A percentile compares a stretch with the other conserved stretches of the same genome.
Evolutionary conservation across 345 rosid genomes (phyloP).

Genomic region (Schrenkiella parvula): DNA sequence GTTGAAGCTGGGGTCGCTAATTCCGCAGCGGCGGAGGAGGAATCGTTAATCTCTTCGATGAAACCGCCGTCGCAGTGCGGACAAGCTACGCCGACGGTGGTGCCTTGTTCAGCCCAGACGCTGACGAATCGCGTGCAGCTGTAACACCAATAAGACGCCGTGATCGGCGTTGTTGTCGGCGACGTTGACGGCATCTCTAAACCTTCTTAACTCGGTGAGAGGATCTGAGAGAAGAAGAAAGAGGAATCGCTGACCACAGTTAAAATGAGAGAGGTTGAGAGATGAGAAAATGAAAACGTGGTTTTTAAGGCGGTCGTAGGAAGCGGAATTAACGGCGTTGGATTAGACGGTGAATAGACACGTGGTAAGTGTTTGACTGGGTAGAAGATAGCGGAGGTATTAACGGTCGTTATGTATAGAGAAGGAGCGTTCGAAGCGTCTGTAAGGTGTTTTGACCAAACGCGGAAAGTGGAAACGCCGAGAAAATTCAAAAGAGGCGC

Average conservation of each 20-base stretch:
- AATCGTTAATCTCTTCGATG: constrained; percentile 42
- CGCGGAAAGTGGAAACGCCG: constrained; percentile 15
- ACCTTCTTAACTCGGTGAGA: neutral
- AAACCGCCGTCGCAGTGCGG: constrained; percentile 74
- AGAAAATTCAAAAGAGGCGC: constrained; percentile 33
- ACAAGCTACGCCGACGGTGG: constrained; percentile 42
- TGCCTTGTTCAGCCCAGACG: constrained; percentile 30
- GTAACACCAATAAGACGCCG: constrained; percentile 73
- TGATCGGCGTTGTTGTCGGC: neutral
- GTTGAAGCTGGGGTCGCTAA: constrained; percentile 5
- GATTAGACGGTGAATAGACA: constrained; percentile 18
- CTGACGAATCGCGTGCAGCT: constrained; percentile 61
- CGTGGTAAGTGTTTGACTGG: constrained; percentile 29
- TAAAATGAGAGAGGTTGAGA: neutral
- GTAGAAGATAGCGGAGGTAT: constrained; percentile 7
- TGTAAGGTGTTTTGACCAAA: constrained; percentile 6
- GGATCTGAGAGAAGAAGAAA: constrained; percentile 3
- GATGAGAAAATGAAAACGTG: constrained; percentile 21
- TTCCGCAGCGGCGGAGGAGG: constrained; percentile 8
- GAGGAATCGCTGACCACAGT: constrained; percentile 15
- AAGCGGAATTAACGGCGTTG: constrained; percentile 25
- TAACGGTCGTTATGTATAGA: constrained; percentile 19
- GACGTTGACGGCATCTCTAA: constrained; percentile 19
- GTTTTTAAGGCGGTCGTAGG: constrained; percentile 13
- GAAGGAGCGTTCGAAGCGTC: constrained; percentile 23